phyloP scores from a whole-genome alignment of 768 basidiomycete species.

The Exsudoporus frostii region DNA sequence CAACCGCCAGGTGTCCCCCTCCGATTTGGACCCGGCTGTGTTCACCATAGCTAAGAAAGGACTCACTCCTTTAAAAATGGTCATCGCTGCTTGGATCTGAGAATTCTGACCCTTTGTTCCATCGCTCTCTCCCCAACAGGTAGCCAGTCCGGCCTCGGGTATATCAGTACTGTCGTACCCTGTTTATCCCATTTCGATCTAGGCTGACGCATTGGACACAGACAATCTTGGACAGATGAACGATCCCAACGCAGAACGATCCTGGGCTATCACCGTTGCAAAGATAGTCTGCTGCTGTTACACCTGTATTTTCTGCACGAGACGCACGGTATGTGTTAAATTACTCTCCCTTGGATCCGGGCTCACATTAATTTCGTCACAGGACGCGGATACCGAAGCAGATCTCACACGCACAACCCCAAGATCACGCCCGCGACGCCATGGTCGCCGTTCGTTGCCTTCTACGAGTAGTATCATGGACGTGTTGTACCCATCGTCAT shows the following conservation, averaged over 20 bases:
- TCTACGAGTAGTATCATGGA: constrained; percentile 24
- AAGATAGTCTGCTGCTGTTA: constrained; percentile 6
- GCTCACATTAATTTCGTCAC: constrained; percentile 7
- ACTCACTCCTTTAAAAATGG: not conserved
- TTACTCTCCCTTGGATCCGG: not conserved
- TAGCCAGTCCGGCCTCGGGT: not conserved
- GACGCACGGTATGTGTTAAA: constrained; percentile 1
- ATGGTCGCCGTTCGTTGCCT: constrained; percentile 11
- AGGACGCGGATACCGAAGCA: constrained; percentile 7
- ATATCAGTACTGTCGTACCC: not conserved
- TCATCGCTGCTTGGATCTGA: not conserved
- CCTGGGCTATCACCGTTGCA: constrained; percentile 13
- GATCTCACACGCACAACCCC: not conserved
- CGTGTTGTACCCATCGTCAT: constrained; percentile 24
- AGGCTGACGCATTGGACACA: constrained; percentile 1
- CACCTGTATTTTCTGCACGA: constrained; percentile 6
- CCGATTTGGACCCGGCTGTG: not conserved
- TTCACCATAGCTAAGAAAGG: not conserved
- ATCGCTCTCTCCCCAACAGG: too few species aligned
- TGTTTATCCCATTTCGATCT: not conserved
- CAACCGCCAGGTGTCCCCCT: not conserved
- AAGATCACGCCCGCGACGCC: constrained; percentile 4
- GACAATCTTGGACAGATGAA: not conserved
- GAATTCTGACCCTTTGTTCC: not conserved
- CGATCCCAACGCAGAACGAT: constrained; percentile 1